Conservation (phyloP, 768 basidiomycete species). For the Pleurotus ostreatus region DNA sequence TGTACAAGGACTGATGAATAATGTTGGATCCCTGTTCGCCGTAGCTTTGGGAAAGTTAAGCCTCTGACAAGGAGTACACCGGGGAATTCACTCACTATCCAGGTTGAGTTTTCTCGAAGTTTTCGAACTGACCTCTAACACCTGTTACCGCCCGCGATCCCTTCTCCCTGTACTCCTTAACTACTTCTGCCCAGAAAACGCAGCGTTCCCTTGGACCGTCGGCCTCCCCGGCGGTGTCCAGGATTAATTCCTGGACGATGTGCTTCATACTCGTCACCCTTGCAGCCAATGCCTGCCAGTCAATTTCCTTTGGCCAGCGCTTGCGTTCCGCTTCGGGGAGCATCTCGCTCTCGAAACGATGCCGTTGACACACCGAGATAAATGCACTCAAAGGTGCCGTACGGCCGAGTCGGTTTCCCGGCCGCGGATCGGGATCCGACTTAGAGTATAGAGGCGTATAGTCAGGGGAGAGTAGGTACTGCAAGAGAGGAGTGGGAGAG, state of each 20-base stretch:
- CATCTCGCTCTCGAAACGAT: conserved; percentile 70
- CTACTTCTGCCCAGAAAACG: conserved; percentile 66
- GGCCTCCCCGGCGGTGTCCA: conserved; percentile 1
- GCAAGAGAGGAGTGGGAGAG: conserved; percentile 55
- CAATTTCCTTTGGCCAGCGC: conserved; percentile 76
- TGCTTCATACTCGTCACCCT: conserved; percentile 51
- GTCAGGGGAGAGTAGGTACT: conserved; percentile 48
- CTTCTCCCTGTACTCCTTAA: conserved; percentile 57
- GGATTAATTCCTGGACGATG: background rate
- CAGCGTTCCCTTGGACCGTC: conserved; percentile 35
- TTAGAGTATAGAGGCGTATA: conserved; percentile 37
- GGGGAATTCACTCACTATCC: conserved; percentile 68
- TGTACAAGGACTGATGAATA: conserved; percentile 72
- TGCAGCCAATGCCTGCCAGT: conserved; percentile 51
- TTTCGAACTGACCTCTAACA: conserved; percentile 70
- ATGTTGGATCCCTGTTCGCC: conserved; percentile 82
- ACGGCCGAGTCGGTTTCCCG: conserved; percentile 62
- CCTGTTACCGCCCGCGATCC: conserved; percentile 66
- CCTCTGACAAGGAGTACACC: background rate
- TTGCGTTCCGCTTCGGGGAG: conserved; percentile 65
- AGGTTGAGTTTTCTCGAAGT: conserved; percentile 79
- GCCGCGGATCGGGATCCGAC: conserved; percentile 60
- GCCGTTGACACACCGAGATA: conserved; percentile 70
- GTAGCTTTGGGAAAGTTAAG: conserved; percentile 49
- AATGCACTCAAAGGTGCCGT: conserved; percentile 54